Percentiles rank a stretch among this genome's conserved stretches.
Evolutionary conservation across 2,329 filamentous ascomycete genomes (phyloP).

Genomic region (Ascochyta fabae): DNA sequence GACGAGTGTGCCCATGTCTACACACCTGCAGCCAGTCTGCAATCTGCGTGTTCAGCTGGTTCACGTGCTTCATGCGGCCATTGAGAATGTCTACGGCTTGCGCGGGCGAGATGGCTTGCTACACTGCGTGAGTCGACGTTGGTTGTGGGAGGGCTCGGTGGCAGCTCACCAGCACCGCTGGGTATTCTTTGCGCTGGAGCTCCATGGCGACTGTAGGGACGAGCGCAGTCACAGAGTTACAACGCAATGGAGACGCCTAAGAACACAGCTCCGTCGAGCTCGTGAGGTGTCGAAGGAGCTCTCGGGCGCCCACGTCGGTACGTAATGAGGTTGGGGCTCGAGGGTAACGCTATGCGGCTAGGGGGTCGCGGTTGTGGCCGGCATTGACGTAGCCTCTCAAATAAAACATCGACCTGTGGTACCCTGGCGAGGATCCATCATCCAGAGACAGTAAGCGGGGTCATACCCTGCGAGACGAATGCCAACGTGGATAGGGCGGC

Average conservation of each 20-base stretch:
- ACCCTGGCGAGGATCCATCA: constrained; percentile 14
- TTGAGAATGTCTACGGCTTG: constrained; percentile 83
- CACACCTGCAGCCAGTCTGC: constrained; percentile 97
- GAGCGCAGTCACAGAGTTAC: constrained; percentile 34
- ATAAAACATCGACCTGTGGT: constrained; percentile 7
- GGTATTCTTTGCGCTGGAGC: constrained; percentile 87
- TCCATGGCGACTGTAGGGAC: constrained; percentile 53
- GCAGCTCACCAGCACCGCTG: constrained; percentile 80
- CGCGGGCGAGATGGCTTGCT: constrained; percentile 81
- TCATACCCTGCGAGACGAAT: constrained; percentile 1
- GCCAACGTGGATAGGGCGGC: constrained; percentile 5
- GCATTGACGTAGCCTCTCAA: constrained; percentile 26
- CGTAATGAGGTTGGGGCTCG: constrained; percentile 19
- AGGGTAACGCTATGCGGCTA: constrained; percentile 11
- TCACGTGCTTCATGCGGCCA: constrained; percentile 87
- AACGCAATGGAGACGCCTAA: constrained; percentile 8
- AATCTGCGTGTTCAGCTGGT: constrained; percentile 85
- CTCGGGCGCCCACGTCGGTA: constrained; percentile 26
- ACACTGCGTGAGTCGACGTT: constrained; percentile 38
- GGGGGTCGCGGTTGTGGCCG: constrained; percentile 20
- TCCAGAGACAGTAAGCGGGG: constrained; percentile 2
- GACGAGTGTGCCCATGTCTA: constrained; percentile 27
- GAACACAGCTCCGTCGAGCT: constrained; percentile 27
- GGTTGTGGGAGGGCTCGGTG: constrained; percentile 24
- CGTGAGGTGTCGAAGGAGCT: constrained; percentile 40